Conservation (phyloP, 805 yeast genomes). For the Wickerhamomyces canadensis region DNA sequence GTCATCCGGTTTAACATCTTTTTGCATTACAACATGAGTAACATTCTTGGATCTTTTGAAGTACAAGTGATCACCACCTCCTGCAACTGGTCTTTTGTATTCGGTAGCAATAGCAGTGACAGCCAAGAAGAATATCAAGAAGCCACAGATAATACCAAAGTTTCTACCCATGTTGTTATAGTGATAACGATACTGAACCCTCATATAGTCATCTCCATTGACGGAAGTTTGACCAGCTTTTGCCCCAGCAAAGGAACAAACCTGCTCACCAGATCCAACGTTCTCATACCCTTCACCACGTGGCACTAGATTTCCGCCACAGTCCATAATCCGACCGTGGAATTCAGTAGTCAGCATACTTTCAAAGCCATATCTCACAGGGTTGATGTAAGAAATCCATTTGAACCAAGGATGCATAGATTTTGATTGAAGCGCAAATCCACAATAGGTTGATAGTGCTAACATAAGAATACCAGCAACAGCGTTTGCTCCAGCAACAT, state of each 20-base stretch:
- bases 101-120: slow-evolving; percentile 51
- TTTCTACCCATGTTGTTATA: slow-evolving; percentile 75
- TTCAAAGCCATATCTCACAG: slow-evolving; percentile 56
- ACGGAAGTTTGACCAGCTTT: slow-evolving; percentile 46
- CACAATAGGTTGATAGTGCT: slow-evolving; percentile 52
- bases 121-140: slow-evolving; percentile 43
- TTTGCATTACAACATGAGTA: neutral
- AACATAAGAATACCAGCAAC: slow-evolving; percentile 51
- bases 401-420: slow-evolving; percentile 69
- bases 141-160: slow-evolving; percentile 60
- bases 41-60: slow-evolving; percentile 39
- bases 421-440: slow-evolving; percentile 55
- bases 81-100: slow-evolving; percentile 35
- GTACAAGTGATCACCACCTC: slow-evolving; percentile 37
- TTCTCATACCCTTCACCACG: slow-evolving; percentile 47
- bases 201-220: slow-evolving; percentile 54
- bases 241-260: slow-evolving; percentile 62
- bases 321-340: slow-evolving; percentile 46
- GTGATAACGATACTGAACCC: slow-evolving; percentile 41
- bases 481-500: slow-evolving; percentile 53
- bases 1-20: slow-evolving; percentile 1
- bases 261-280: slow-evolving; percentile 32
- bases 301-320: slow-evolving; percentile 54
- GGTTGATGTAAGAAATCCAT: slow-evolving; percentile 58
- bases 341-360: slow-evolving; percentile 62